A percentile compares a stretch with the other conserved stretches of the same genome.
phyloP scores from a whole-genome alignment of 169 alveolate species.

The Ichthyophthirius multifiliis region DNA sequence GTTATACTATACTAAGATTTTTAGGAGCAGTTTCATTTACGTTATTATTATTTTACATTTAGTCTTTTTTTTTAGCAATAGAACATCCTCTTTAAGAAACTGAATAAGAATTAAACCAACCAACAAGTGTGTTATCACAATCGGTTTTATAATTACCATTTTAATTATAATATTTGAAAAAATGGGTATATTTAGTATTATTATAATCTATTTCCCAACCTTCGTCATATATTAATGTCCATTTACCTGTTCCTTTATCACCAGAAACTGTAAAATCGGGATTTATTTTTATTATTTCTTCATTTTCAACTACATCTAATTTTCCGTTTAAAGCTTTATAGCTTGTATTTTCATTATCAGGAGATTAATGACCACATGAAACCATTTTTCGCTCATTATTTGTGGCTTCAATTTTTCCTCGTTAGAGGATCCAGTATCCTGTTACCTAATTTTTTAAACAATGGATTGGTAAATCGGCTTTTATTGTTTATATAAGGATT shows the following conservation, averaged over 20 bases:
- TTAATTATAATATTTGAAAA: constrained; percentile 21
- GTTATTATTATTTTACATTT: no score
- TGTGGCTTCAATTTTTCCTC: not conserved
- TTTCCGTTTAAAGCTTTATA: not conserved
- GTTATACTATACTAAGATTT: no score
- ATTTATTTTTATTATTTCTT: not conserved
- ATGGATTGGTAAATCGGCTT: constrained; percentile 40
- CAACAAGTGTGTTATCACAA: constrained; percentile 29
- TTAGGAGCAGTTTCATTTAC: no score
- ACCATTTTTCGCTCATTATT: not conserved
- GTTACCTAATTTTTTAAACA: constrained; percentile 17
- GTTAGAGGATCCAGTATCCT: constrained; percentile 24
- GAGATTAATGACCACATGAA: constrained; percentile 29
- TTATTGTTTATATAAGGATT: no score
- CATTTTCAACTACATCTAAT: not conserved
- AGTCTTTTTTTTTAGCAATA: constrained; percentile 11
- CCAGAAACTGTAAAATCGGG: constrained; percentile 13
- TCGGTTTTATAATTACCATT: constrained; percentile 16
- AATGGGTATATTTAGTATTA: constrained; percentile 22
- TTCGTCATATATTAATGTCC: constrained; percentile 44
- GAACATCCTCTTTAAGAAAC: constrained; percentile 31
- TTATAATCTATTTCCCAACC: constrained; percentile 29
- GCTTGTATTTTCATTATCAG: constrained; percentile 26
- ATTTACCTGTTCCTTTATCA: constrained; percentile 1
- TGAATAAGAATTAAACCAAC: constrained; percentile 22